These are phyloP conservation scores for Fusarium verrucosum DNA, from an alignment of 2,329 filamentous ascomycete genomes.

Conservation along the genomic window DNA sequence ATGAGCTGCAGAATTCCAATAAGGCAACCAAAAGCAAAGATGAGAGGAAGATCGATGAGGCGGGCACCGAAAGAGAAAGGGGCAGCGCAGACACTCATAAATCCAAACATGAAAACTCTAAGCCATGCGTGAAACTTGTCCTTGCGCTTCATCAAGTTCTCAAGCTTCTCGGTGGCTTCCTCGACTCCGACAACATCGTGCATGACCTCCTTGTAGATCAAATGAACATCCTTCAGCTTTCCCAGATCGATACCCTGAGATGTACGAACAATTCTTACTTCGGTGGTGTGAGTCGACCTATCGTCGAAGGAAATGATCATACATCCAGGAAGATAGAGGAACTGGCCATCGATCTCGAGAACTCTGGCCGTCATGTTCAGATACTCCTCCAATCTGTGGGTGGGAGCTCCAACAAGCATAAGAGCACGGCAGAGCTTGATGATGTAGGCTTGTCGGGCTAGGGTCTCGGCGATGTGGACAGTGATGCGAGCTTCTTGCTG, in stretches of 20 bases:
- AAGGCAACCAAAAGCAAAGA: constrained; percentile 74
- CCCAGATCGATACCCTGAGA: constrained; percentile 68
- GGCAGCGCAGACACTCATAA: constrained; percentile 75
- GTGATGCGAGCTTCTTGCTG: constrained; percentile 59
- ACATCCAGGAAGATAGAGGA: constrained; percentile 87
- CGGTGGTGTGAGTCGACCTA: constrained; percentile 69
- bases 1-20: constrained; percentile 76
- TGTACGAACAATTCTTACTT: constrained; percentile 71
- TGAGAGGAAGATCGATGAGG: constrained; percentile 75
- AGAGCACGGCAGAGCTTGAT: constrained; percentile 83
- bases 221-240: constrained; percentile 68
- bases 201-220: constrained; percentile 72
- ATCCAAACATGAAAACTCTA: constrained; percentile 72
- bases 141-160: constrained; percentile 63
- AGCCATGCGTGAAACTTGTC: constrained; percentile 63
- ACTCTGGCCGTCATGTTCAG: constrained; percentile 85
- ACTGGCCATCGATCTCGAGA: constrained; percentile 86
- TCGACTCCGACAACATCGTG: constrained; percentile 68
- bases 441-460: constrained; percentile 83
- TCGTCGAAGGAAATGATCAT: constrained; percentile 95
- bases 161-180: constrained; percentile 63
- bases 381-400: constrained; percentile 89
- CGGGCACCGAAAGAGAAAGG: constrained; percentile 80
- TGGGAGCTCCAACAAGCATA: constrained; percentile 90
- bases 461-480: constrained; percentile 68